Evolutionary conservation across 768 basidiomycete species (phyloP).

Genomic region (Phylloporus sp.): DNA sequence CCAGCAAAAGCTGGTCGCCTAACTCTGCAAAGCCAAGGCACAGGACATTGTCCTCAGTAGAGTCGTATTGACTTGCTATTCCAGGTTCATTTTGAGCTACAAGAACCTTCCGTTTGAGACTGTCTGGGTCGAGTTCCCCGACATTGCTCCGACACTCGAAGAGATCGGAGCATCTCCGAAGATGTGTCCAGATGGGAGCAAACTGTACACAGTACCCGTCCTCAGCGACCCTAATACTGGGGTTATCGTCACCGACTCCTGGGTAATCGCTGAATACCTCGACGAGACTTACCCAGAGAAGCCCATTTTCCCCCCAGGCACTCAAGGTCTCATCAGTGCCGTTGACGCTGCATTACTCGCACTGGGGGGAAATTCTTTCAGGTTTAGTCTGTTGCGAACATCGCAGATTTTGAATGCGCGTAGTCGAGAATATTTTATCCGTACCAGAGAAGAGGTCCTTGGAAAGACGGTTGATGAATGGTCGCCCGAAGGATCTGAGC

Average conservation of each 20-base stretch:
- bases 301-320: conserved; percentile 22
- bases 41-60: neutral
- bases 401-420: conserved; percentile 29
- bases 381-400: conserved; percentile 20
- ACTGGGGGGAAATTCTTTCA: conserved; percentile 1
- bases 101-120: conserved; percentile 34
- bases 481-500: conserved; percentile 32
- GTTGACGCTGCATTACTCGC: conserved; percentile 9
- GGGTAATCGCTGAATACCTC: conserved; percentile 34
- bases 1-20: conserved; percentile 32
- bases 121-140: conserved; percentile 33
- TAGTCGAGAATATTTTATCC: conserved; percentile 38
- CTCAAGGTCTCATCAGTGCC: conserved; percentile 21
- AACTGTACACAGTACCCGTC: conserved; percentile 31
- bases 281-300: conserved; percentile 34
- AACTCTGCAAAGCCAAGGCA: conserved; percentile 39
- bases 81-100: conserved; percentile 30
- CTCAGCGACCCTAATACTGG: conserved; percentile 32
- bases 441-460: conserved; percentile 30
- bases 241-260: conserved; percentile 28
- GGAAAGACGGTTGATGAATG: conserved; percentile 39
- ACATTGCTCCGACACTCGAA: conserved; percentile 26
- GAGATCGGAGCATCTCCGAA: conserved; percentile 24
- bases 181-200: conserved; percentile 16
- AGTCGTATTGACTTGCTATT: neutral